Evolutionary conservation across 495 filamentous ascomycete species (phyloP), one percentile per base, ranked within the genome.

Genomic region (Penicillium antarcticum): DNA sequence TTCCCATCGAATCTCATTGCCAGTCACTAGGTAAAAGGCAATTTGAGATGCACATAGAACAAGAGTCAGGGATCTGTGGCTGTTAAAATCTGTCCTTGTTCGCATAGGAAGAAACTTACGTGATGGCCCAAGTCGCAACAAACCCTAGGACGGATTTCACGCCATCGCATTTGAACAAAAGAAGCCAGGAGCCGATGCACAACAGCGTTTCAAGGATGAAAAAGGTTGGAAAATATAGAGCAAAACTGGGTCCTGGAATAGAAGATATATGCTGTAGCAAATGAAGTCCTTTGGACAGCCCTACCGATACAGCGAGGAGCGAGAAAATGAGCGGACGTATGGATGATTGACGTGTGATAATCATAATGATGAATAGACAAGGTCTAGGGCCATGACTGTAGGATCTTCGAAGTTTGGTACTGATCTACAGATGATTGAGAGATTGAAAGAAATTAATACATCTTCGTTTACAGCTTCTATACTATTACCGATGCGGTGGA

Each of bases 1-100:
- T 42, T 63, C 56, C 62, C 62, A 65, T 21, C 56, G 59, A 34
- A 62, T 45, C 23, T 65, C 62, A 26, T 51, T 62, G 21, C 62
- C 56, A n/a, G 62, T 63, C 3, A 65, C 56, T 14, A 55, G 46
- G 21, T 60, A 65, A 23, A 65, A 65, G 1, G 53, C 54, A 10
- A 63, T 43, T 21, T 65, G 59, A 3, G 62, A 65, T 1, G 62
- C 45, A n/a, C 50, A 50, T 1, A 59, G 51, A 13, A 44, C 14
- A 23, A 60, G 44, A 14, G 52, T 54, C 32, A 63, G 43, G 13
- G 16, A 34, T 6, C 62, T 65, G 43, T 14, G 5, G 23, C 4
- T n/a, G 29, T 43, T 16, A 51, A 13, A 18, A 26, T 33, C 29
- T 33, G 3, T 1, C 19, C 11, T 16, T 13, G 1, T 40, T 6